Conservation (phyloP, 2,329 filamentous ascomycete genomes). For the Clathrospora elynae region DNA sequence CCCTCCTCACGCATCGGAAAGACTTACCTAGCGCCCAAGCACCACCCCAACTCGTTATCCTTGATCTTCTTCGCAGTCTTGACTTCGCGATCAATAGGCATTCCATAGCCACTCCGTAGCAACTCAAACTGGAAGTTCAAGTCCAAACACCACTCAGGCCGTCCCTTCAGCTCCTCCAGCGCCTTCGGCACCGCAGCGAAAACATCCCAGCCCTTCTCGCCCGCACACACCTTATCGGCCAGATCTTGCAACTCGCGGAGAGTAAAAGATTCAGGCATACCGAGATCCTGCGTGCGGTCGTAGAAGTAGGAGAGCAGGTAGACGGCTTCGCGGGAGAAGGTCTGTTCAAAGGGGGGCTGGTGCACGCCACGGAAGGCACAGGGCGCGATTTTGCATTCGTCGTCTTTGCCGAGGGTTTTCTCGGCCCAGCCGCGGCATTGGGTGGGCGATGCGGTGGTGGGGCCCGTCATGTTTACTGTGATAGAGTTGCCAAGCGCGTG, state of each 20-base stretch:
- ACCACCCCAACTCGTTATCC: slow-evolving; percentile 96
- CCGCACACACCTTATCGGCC: slow-evolving; percentile 81
- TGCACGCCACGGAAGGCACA: slow-evolving; percentile 98
- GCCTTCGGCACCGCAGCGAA: slow-evolving; percentile 79
- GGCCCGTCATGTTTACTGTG: slow-evolving; percentile 86
- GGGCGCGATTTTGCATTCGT: slow-evolving; percentile 78
- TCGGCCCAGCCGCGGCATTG: slow-evolving; percentile 91
- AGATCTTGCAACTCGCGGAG: slow-evolving; percentile 87
- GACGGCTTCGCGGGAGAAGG: slow-evolving; percentile 86
- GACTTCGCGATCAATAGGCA: slow-evolving; percentile 94
- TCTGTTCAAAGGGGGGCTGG: slow-evolving; percentile 89
- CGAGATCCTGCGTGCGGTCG: slow-evolving; percentile 89
- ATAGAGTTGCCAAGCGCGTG: slow-evolving; percentile 69
- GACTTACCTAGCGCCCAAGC: slow-evolving; percentile 87
- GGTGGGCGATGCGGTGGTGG: slow-evolving; percentile 72
- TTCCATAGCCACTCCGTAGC: slow-evolving; percentile 94
- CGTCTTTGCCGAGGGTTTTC: slow-evolving; percentile 87
- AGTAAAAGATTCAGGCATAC: slow-evolving; percentile 98
- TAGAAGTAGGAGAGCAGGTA: slow-evolving; percentile 99
- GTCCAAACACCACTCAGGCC: slow-evolving; percentile 92
- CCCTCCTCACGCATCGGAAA: neutral
- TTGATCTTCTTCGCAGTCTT: slow-evolving; percentile 99
- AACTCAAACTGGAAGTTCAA: slow-evolving; percentile 95
- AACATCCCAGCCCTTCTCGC: slow-evolving; percentile 75
- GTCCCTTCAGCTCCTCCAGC: slow-evolving; percentile 75